A percentile compares a stretch with the other conserved stretches of the same genome.
Conservation (phyloP, 2,329 filamentous ascomycete genomes). For the Clonostachys sp. region DNA sequence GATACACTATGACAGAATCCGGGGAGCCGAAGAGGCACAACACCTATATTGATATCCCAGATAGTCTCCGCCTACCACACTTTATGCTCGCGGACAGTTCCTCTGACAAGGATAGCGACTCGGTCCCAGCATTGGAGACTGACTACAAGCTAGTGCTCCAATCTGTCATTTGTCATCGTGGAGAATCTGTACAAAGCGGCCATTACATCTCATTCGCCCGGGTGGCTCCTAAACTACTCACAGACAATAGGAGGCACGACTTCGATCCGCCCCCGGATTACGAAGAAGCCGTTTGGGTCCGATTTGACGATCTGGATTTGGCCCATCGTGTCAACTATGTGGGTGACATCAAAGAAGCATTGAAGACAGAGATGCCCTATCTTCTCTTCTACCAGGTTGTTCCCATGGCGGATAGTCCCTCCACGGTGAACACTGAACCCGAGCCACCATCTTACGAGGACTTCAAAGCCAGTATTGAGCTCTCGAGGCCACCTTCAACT, state of each 20-base stretch:
- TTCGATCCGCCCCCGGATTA: conserved; percentile 60
- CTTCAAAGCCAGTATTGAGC: conserved; percentile 35
- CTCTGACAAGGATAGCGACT: conserved; percentile 28
- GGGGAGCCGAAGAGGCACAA: conserved; percentile 68
- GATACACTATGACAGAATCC: conserved; percentile 68
- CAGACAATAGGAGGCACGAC: conserved; percentile 51
- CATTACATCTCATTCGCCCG: conserved; percentile 88
- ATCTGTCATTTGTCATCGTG: conserved; percentile 88
- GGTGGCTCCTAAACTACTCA: conserved; percentile 60
- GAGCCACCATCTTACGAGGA: conserved; percentile 58
- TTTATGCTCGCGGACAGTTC: conserved; percentile 68
- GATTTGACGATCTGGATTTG: conserved; percentile 79
- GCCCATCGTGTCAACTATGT: conserved; percentile 68
- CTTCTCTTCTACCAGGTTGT: conserved; percentile 93
- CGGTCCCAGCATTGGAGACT: conserved; percentile 59
- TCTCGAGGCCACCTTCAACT: not conserved
- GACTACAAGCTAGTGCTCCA: conserved; percentile 93
- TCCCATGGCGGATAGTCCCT: conserved; percentile 69
- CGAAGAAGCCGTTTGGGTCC: conserved; percentile 76
- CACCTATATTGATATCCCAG: conserved; percentile 87
- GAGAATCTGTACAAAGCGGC: conserved; percentile 78
- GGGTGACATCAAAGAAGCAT: conserved; percentile 69
- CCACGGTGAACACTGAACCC: conserved; percentile 38
- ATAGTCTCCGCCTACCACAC: conserved; percentile 74
- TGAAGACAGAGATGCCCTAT: conserved; percentile 88